Evolutionary conservation across 2,329 filamentous ascomycete genomes (phyloP), one percentile per base, ranked within the genome.

Genomic region (Penicillium sp.): DNA sequence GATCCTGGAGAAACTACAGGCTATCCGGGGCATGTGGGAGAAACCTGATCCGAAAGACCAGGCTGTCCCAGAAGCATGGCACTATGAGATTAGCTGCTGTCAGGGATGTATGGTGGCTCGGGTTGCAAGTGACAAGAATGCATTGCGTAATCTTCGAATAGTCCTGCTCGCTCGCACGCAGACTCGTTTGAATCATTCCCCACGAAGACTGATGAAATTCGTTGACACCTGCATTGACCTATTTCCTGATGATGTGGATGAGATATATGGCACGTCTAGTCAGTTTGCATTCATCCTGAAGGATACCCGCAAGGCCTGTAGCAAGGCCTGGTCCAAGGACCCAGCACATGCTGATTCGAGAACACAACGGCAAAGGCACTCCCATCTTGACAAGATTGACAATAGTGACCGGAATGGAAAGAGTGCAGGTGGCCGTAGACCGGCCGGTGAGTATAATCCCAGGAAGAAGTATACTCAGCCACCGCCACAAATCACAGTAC

Each of bases 81-180:
- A 30, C 8, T 70, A 68, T 40, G 72, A 76, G 56, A 55, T 50
- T 19, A 70, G 73, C 45, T 47, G 56, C 9, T 77, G 75, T 55
- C 60, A 71, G 28, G 75, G 69, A 0, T 77, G 75, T 43, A 74
- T 76, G 46, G 40, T 77, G 10, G 61, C 68, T 7, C 63, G 69
- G 0, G 60, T 77, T 12, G 64, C 66, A 1, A 48, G 55, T 0
- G 57, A 72, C 45, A 61, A 65, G 4, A 38, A 58, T 1, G 57
- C 57, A 1, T 35, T 77, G 16, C 63, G 63, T 17, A 66, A 73
- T 41, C 58, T 77, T 11, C 67, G 71, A 1, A 51, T 63, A 1
- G 53, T 65, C 1, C 38, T 74, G 30, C 54, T 69, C 14, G 69
- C 70, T 48, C 71, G 70, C 19, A 73, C 66, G 4, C 56, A 62